Base-by-base conservation (phyloP, 768 basidiomycete genomes). In the Nevesoporus exiguus region DNA sequence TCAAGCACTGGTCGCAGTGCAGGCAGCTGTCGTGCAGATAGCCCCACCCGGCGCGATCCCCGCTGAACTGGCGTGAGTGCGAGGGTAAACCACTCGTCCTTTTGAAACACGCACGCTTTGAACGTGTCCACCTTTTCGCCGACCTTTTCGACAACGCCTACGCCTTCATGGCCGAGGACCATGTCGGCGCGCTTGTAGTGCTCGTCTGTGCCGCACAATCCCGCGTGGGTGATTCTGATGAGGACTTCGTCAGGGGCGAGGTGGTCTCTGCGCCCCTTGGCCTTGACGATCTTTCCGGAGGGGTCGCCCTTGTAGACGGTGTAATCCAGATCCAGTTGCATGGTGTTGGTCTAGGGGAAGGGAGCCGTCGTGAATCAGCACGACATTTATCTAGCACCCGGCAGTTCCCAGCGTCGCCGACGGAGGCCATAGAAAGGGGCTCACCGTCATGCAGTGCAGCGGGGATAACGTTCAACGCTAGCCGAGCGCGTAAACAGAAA, bases 161-260 rank as follows among this genome's bases (percentile, higher is more conserved):
- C 52, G 7, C 74, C 75, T 59, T 76, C 74, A 43, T 76, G 75
- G 7, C 75, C 72, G 33, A 76, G 71, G 11, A 74, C 73, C 58
- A 72, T 72, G 45, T 72, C 71, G 7, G 24, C 45, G 11, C 48
- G 14, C 54, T 61, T 66, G 55, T 61, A 68, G 45, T 74, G 74
- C 36, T 68, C 62, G 58, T 76, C 75, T 0, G 75, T 76, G 41
- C 72, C 73, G 21, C 74, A 75, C 21, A 75, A n/a, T 0, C 74
- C 73, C 15, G 61, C 66, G 30, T 72, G 71, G 10, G 71, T 72
- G 52, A 72, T 54, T 47, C 49, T 65, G 46, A 72, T 31, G 4
- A 73, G 61, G 27, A 72, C 71, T 31, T 72, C 52, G 31, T 69
- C 66, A 8, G 54, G 52, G 19, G 57, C 61, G 34, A 72, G 63